These are phyloP conservation scores for Saccharum hybrid DNA, from an alignment of 202 grass and related monocot species.

Conservation along the genomic window DNA sequence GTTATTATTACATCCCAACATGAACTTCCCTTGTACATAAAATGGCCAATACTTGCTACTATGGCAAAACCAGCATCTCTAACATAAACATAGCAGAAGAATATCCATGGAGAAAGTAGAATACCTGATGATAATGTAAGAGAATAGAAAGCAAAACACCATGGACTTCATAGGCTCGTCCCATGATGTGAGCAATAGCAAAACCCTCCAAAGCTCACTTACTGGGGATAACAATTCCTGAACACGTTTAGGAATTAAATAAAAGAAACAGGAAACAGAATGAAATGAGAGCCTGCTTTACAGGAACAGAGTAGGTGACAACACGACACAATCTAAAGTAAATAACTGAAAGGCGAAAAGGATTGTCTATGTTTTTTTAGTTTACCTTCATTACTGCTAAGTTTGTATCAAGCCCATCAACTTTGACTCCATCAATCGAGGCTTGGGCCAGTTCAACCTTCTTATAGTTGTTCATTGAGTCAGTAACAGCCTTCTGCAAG, in stretches of 20 bases:
- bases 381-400: slow-evolving; percentile 96
- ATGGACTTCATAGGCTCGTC: slow-evolving; percentile 85
- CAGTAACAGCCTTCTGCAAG: slow-evolving; percentile 75
- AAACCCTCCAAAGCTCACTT: slow-evolving; percentile 74
- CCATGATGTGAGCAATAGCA: slow-evolving; percentile 78
- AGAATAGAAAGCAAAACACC: slow-evolving; percentile 70
- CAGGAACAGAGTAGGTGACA: not conserved
- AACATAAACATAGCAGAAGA: slow-evolving; percentile 25
- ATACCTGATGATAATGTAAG: slow-evolving; percentile 85
- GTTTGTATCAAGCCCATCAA: slow-evolving; percentile 93
- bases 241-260: slow-evolving; percentile 35
- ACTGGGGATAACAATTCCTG: slow-evolving; percentile 81
- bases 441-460: slow-evolving; percentile 89
- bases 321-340: slow-evolving; percentile 9
- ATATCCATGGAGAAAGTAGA: slow-evolving; percentile 33
- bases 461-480: slow-evolving; percentile 85
- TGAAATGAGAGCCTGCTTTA: slow-evolving; percentile 39
- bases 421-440: slow-evolving; percentile 86
- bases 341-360: slow-evolving; percentile 17
- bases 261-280: slow-evolving; percentile 33
- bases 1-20: slow-evolving; percentile 5
- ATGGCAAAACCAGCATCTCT: slow-evolving; percentile 21
- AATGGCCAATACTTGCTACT: slow-evolving; percentile 2
- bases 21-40: slow-evolving; percentile 14
- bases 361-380: slow-evolving; percentile 11